A percentile compares a stretch with the other conserved stretches of the same genome.
phyloP scores from a whole-genome alignment of 805 yeast genomes.

The Yarrowia sp. region DNA sequence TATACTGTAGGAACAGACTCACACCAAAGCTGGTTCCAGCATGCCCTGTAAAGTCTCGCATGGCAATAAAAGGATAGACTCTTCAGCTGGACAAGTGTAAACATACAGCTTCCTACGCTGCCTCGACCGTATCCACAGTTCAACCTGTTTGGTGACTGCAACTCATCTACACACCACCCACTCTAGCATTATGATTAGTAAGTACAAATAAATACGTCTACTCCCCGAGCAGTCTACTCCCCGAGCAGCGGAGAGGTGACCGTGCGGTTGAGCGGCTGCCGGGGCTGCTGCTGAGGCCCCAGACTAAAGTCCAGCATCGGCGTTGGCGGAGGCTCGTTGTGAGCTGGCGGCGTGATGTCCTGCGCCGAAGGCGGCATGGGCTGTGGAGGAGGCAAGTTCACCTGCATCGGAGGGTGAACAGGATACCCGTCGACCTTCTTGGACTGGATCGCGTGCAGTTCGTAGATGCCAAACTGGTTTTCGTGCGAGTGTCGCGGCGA shows the following conservation, averaged over 20 bases:
- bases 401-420: neutral
- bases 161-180: too few relatives aligned
- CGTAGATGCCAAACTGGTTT: slow-evolving; percentile 1
- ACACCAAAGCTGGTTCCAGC: too few relatives aligned
- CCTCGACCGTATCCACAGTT: too few relatives aligned
- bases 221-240: too few relatives aligned
- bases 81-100: too few relatives aligned
- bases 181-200: too few relatives aligned
- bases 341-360: neutral
- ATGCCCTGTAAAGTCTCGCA: too few relatives aligned
- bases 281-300: neutral
- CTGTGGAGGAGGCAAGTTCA: neutral
- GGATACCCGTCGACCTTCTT: neutral
- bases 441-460: slow-evolving; percentile 11
- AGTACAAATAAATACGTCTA: neutral
- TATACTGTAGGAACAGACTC: too few relatives aligned
- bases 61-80: too few relatives aligned
- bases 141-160: too few relatives aligned
- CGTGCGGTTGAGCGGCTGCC: neutral
- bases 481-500: neutral
- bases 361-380: neutral
- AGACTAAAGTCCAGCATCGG: slow-evolving; percentile 16
- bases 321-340: slow-evolving; percentile 5
- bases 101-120: too few relatives aligned
- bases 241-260: slow-evolving; percentile 6